Conservation (phyloP, 495 filamentous ascomycete genomes). For the Lepraria neglecta region DNA sequence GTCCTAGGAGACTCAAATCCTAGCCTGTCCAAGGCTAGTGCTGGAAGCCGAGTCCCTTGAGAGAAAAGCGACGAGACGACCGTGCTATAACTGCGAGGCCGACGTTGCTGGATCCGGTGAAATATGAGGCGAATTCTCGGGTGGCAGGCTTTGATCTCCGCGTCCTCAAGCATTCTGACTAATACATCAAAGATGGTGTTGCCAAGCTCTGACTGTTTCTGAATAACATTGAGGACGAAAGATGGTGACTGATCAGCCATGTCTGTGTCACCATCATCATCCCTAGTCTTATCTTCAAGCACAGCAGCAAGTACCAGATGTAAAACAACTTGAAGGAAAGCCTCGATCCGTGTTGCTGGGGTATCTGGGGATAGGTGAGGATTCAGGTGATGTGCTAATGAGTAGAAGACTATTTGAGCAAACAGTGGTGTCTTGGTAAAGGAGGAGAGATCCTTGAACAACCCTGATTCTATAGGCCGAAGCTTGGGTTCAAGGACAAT, state of each 20-base stretch:
- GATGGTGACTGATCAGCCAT: slow-evolving; percentile 42
- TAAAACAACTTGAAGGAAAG: slow-evolving; percentile 82
- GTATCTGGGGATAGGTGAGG: slow-evolving; percentile 62
- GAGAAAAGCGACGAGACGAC: slow-evolving; percentile 43
- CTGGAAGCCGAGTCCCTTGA: slow-evolving; percentile 36
- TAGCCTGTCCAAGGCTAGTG: slow-evolving; percentile 47
- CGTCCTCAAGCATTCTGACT: slow-evolving; percentile 64
- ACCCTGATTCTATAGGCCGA: slow-evolving; percentile 65
- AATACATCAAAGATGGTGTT: slow-evolving; percentile 68
- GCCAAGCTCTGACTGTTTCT: slow-evolving; percentile 47
- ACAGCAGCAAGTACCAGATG: slow-evolving; percentile 81
- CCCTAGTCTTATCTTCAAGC: slow-evolving; percentile 61
- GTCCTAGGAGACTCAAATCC: slow-evolving; percentile 54
- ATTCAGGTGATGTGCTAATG: slow-evolving; percentile 67
- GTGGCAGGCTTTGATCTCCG: slow-evolving; percentile 70
- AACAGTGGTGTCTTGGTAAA: slow-evolving; percentile 84
- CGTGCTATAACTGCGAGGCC: slow-evolving; percentile 58
- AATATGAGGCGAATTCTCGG: slow-evolving; percentile 80
- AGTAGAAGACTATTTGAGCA: slow-evolving; percentile 83
- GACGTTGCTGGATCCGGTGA: slow-evolving; percentile 79
- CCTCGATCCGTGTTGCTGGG: slow-evolving; percentile 75
- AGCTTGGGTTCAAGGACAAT: slow-evolving; percentile 91
- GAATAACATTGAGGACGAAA: slow-evolving; percentile 64
- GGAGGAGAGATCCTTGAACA: slow-evolving; percentile 63
- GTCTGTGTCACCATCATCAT: slow-evolving; percentile 49